Evolutionary conservation across 1,139 yeast species (phyloP).

Genomic region (Taphrina betulina): DNA sequence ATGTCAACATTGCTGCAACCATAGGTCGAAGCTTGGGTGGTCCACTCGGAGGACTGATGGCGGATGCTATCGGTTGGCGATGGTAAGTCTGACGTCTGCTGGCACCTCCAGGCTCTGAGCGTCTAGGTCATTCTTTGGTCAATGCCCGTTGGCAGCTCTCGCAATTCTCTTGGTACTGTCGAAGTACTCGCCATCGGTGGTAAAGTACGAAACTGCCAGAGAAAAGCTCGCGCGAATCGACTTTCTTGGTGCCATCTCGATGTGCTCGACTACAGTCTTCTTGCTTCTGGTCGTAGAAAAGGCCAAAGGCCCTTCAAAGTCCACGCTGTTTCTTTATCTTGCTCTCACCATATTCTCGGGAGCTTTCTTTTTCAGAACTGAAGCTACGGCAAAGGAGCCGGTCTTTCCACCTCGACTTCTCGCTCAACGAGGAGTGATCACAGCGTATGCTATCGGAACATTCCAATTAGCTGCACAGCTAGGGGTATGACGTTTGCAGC

Average conservation of each 20-base stretch:
- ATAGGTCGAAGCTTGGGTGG: constrained; percentile 22
- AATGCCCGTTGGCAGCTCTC: constrained; percentile 3
- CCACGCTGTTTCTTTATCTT: neutral
- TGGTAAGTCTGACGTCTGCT: neutral
- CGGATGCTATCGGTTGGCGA: constrained; percentile 26
- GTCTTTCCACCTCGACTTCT: constrained; percentile 17
- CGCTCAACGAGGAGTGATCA: neutral
- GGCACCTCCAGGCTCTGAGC: neutral
- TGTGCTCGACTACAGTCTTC: constrained; percentile 1
- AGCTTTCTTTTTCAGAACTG: neutral
- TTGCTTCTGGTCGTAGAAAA: constrained; percentile 6
- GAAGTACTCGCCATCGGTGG: neutral
- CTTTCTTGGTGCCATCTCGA: constrained; percentile 12
- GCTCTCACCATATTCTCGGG: neutral
- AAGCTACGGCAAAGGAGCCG: constrained; percentile 8
- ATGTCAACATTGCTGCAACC: constrained; percentile 24
- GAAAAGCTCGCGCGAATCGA: constrained; percentile 13
- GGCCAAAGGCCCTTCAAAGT: neutral
- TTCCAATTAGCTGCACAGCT: constrained; percentile 23
- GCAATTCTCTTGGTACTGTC: constrained; percentile 6
- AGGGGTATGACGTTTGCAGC: neutral
- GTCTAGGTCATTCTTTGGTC: constrained; percentile 15
- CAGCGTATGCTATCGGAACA: constrained; percentile 1
- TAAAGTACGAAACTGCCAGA: neutral
- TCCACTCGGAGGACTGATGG: constrained; percentile 20